Evolutionary conservation across 805 yeast species (phyloP).

Genomic region (Candida sonorensis): DNA sequence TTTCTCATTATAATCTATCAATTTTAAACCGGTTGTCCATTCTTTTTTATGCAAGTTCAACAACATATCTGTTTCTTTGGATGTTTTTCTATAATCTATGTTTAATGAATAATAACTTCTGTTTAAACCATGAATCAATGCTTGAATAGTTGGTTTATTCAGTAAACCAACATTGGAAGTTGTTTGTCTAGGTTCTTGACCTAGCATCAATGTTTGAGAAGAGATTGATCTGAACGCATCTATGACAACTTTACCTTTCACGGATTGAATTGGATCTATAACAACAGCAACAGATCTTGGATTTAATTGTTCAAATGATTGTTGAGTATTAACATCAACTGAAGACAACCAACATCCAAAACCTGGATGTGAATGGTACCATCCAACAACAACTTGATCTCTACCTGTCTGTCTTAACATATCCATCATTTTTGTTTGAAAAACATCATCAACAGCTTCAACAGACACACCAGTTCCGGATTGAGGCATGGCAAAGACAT

Average conservation of each 20-base stretch:
- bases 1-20: constrained; percentile 69
- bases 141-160: constrained; percentile 95
- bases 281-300: constrained; percentile 97
- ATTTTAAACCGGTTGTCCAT: constrained; percentile 89
- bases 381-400: constrained; percentile 98
- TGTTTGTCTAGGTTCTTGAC: constrained; percentile 96
- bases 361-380: constrained; percentile 99
- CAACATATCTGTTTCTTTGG: constrained; percentile 88
- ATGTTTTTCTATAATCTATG: constrained; percentile 89
- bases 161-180: constrained; percentile 93
- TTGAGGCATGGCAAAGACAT: constrained; percentile 99
- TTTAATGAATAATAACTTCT: constrained; percentile 94
- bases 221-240: constrained; percentile 96
- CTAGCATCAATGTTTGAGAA: constrained; percentile 82
- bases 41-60: constrained; percentile 88
- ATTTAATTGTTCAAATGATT: constrained; percentile 93
- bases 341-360: constrained; percentile 99
- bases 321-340: constrained; percentile 97
- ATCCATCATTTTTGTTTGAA: constrained; percentile 99
- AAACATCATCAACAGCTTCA: constrained; percentile 98
- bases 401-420: constrained; percentile 99
- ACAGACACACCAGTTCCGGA: constrained; percentile 95
- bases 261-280: constrained; percentile 97
- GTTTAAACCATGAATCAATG: constrained; percentile 92
- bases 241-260: constrained; percentile 96